Evolutionary conservation across 345 rosid genomes (phyloP).

Genomic region (Citrus glauca): DNA sequence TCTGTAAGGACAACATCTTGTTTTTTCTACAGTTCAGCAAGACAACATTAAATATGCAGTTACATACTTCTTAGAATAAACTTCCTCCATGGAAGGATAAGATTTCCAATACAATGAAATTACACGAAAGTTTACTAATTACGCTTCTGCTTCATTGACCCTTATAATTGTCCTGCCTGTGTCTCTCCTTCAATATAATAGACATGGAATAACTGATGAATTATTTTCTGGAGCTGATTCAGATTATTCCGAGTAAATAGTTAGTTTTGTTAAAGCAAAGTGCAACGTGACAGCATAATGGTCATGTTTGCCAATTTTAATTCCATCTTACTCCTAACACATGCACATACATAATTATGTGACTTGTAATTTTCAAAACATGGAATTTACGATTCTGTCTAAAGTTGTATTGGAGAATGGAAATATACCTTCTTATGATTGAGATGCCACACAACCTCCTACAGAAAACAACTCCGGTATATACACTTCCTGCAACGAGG

Average conservation of each 20-base stretch:
- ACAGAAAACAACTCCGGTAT: slow-evolving; percentile 80
- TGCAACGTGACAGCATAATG: neutral
- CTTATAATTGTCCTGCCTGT: no score
- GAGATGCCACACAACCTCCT: slow-evolving; percentile 83
- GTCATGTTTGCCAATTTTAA: neutral
- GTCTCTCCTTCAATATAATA: neutral
- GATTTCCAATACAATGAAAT: neutral
- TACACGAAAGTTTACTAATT: neutral
- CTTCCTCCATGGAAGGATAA: no score
- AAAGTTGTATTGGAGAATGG: neutral
- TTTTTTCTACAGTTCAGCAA: neutral
- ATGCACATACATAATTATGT: neutral
- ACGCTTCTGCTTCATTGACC: neutral
- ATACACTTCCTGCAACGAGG: slow-evolving; percentile 59
- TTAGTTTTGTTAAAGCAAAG: neutral
- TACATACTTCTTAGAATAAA: no score
- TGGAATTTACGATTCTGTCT: neutral
- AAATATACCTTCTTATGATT: slow-evolving; percentile 72
- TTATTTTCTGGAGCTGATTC: neutral
- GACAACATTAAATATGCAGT: neutral
- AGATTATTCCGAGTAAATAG: neutral
- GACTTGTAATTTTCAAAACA: neutral
- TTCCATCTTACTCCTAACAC: neutral
- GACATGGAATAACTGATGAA: neutral
- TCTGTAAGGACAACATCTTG: neutral